Evolutionary conservation across 257 asterid species (phyloP).

Genomic region (Solanum boliviense): DNA sequence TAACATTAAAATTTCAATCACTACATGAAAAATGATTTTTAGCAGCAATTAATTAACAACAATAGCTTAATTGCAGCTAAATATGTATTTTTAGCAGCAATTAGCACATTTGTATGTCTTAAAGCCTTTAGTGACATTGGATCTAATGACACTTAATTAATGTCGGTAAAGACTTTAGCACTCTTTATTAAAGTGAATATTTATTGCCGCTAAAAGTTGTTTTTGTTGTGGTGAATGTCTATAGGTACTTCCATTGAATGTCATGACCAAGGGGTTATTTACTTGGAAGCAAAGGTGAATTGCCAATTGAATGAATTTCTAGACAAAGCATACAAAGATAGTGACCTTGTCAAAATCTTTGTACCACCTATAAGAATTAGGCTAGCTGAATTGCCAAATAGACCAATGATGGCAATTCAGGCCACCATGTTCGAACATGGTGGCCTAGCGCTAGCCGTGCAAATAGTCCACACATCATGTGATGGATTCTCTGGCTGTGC

Average conservation of each 20-base stretch:
- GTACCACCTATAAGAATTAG: not conserved
- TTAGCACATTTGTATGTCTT: no score
- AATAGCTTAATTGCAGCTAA: no score
- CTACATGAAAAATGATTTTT: no score
- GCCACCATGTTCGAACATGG: slow-evolving; percentile 1
- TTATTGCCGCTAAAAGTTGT: no score
- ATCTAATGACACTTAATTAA: no score
- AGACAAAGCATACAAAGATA: not conserved
- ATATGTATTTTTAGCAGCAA: no score
- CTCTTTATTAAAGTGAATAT: no score
- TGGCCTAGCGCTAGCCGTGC: not conserved
- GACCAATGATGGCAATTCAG: not conserved
- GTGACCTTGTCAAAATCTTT: not conserved
- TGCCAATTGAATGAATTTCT: not conserved
- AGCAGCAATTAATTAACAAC: no score
- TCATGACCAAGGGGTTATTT: slow-evolving; percentile 4
- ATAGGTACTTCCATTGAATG: not conserved
- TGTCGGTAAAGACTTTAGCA: no score
- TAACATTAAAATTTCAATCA: not conserved
- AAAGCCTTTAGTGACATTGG: no score
- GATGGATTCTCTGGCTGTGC: not conserved
- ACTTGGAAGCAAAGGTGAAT: slow-evolving; percentile 1
- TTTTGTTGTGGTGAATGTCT: not conserved
- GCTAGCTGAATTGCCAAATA: not conserved
- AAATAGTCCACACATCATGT: not conserved